Evolutionary conservation across 139 green algal species (phyloP).

Genomic region (Coccomyxa sp.): DNA sequence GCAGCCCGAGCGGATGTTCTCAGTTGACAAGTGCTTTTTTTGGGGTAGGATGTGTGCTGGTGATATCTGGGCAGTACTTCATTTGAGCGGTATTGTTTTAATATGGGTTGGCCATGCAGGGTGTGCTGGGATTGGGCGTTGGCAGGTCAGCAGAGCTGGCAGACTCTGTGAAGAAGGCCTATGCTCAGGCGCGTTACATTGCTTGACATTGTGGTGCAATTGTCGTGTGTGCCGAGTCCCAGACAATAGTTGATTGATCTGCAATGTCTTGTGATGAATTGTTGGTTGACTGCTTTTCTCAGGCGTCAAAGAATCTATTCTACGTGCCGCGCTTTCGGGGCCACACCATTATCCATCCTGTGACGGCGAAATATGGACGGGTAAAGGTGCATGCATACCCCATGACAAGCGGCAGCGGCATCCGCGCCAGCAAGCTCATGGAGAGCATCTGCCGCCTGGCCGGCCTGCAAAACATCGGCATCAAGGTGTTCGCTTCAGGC

Average conservation of each 20-base stretch:
- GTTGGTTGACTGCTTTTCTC: not conserved
- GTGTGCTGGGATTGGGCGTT: conserved; percentile 12
- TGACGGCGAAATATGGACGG: conserved; percentile 7
- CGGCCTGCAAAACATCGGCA: not conserved
- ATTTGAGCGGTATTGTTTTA: too few species aligned
- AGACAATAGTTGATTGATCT: not conserved
- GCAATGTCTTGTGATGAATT: too few species aligned
- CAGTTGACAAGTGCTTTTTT: too few species aligned
- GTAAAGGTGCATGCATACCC: conserved; percentile 3
- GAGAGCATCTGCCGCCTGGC: not conserved
- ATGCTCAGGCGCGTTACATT: not conserved
- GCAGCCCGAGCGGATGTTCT: not conserved
- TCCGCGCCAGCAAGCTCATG: not conserved
- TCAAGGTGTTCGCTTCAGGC: not conserved
- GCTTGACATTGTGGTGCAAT: not conserved
- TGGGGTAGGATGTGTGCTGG: too few species aligned
- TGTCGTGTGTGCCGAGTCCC: not conserved
- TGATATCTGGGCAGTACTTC: too few species aligned
- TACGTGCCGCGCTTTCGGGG: conserved; percentile 10
- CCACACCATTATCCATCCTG: not conserved
- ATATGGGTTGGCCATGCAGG: conserved; percentile 1
- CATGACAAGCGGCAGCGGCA: not conserved
- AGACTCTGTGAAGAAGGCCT: conserved; percentile 12
- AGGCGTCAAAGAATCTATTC: conserved; percentile 4
- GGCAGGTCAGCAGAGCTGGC: conserved; percentile 10